These are phyloP conservation scores for Aureoboletus auriporus DNA, from an alignment of 768 basidiomycete genomes.

Conservation along the genomic window DNA sequence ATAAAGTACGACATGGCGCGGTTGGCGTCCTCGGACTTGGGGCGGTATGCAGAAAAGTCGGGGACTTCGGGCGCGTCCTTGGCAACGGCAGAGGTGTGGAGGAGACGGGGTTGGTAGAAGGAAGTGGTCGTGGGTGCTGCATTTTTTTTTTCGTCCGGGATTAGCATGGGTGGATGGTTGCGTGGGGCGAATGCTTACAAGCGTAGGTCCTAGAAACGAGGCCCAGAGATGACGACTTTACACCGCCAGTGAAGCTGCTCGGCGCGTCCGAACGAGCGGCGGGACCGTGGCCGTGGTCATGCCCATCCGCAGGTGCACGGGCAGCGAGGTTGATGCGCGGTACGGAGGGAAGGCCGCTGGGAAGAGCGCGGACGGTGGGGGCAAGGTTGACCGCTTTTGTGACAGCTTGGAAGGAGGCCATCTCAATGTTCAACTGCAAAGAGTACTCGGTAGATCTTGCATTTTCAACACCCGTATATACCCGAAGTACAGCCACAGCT, in stretches of 20 bases:
- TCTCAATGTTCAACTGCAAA: constrained; percentile 20
- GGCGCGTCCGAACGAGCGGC: constrained; percentile 59
- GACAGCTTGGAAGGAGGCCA: constrained; percentile 68
- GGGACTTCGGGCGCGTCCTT: constrained; percentile 81
- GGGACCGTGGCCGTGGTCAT: constrained; percentile 54
- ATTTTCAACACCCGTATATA: constrained; percentile 19
- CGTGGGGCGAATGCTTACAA: constrained; percentile 42
- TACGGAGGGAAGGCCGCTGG: constrained; percentile 76
- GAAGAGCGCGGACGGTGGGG: constrained; percentile 74
- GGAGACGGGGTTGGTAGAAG: constrained; percentile 60
- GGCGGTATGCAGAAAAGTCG: constrained; percentile 81
- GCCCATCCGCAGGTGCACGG: constrained; percentile 55
- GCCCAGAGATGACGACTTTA: constrained; percentile 44
- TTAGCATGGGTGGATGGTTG: constrained; percentile 13
- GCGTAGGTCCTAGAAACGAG: constrained; percentile 62
- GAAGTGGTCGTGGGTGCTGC: constrained; percentile 49
- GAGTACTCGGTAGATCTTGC: constrained; percentile 9
- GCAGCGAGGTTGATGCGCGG: constrained; percentile 71
- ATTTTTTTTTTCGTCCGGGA: constrained; percentile 8
- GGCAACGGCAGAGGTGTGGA: constrained; percentile 71
- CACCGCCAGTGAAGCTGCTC: constrained; percentile 59
- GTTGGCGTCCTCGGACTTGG: constrained; percentile 59
- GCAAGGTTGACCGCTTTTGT: constrained; percentile 81
- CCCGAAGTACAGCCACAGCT: constrained; percentile 37
- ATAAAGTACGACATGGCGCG: constrained; percentile 85